These are phyloP conservation scores for Cercospora berteroae DNA, from an alignment of 2,329 filamentous ascomycete genomes.

Conservation along the genomic window DNA sequence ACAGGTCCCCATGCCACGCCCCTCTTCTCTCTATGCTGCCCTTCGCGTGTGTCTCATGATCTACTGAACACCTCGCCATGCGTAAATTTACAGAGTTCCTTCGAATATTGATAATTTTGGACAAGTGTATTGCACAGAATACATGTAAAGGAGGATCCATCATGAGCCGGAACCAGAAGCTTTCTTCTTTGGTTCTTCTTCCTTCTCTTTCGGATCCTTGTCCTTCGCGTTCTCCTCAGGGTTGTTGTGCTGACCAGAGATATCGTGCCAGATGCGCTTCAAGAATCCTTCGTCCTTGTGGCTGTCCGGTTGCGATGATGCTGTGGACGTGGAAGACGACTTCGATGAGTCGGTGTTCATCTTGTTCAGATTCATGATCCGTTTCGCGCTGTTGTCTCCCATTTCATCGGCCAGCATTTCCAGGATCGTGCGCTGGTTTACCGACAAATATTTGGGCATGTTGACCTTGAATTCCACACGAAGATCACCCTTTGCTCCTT, in stretches of 20 bases:
- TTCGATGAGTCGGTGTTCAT: slow-evolving; percentile 43
- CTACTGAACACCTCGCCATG: slow-evolving; percentile 11
- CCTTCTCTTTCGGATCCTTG: slow-evolving; percentile 17
- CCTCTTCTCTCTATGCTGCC: neutral
- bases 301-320: slow-evolving; percentile 38
- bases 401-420: slow-evolving; percentile 98
- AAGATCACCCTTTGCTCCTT: slow-evolving; percentile 72
- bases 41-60: neutral
- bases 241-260: slow-evolving; percentile 68
- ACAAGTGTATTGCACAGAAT: neutral
- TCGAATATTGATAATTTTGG: neutral
- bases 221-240: slow-evolving; percentile 15
- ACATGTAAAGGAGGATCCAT: neutral
- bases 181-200: slow-evolving; percentile 40
- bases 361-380: slow-evolving; percentile 75
- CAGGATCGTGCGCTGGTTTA: slow-evolving; percentile 86
- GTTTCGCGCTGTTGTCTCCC: slow-evolving; percentile 84
- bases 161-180: slow-evolving; percentile 37
- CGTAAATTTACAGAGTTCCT: slow-evolving; percentile 9
- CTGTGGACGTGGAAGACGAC: slow-evolving; percentile 64
- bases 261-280: slow-evolving; percentile 87
- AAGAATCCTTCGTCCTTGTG: slow-evolving; percentile 86
- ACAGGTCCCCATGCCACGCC: neutral
- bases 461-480: slow-evolving; percentile 90
- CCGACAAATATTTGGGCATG: slow-evolving; percentile 91